Evolutionary conservation across 2,329 filamentous ascomycete genomes (phyloP).

Genomic region (Bipolaris victoriae): DNA sequence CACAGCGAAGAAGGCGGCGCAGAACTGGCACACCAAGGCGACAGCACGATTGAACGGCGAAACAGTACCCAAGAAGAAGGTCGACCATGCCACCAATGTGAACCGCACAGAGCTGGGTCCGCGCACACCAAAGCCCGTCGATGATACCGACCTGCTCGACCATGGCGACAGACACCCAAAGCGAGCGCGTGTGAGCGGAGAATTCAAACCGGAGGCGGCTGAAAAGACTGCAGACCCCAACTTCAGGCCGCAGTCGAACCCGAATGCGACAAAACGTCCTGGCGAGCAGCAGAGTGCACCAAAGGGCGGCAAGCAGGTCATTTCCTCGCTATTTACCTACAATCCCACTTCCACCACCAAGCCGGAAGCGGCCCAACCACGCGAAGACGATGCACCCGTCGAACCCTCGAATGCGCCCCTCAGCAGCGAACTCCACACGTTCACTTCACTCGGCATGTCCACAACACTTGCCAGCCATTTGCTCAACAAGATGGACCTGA

Average conservation of each 20-base stretch:
- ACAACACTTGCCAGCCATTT: slow-evolving; percentile 81
- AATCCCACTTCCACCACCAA: slow-evolving; percentile 77
- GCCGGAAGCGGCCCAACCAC: slow-evolving; percentile 56
- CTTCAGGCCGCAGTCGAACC: slow-evolving; percentile 42
- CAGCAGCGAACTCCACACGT: slow-evolving; percentile 80
- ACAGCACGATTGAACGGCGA: slow-evolving; percentile 42
- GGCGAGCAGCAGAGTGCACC: slow-evolving; percentile 44
- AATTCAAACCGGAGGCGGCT: slow-evolving; percentile 42
- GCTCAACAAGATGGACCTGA: slow-evolving; percentile 82
- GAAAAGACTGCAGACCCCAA: slow-evolving; percentile 27
- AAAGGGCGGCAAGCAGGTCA: slow-evolving; percentile 65
- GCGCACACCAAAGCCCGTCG: slow-evolving; percentile 23
- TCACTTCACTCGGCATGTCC: slow-evolving; percentile 84
- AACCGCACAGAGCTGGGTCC: slow-evolving; percentile 41
- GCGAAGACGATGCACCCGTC: slow-evolving; percentile 56
- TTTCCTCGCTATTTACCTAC: slow-evolving; percentile 90
- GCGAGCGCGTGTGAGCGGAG: slow-evolving; percentile 46
- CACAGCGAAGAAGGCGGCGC: slow-evolving; percentile 73
- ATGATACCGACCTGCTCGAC: slow-evolving; percentile 24
- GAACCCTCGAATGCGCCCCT: slow-evolving; percentile 91
- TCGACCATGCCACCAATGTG: slow-evolving; percentile 34
- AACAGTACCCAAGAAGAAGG: slow-evolving; percentile 27
- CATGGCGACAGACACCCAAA: slow-evolving; percentile 39
- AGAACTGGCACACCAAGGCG: slow-evolving; percentile 58
- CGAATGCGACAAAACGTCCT: slow-evolving; percentile 34